These are phyloP conservation scores for Elasticomyces elasticus DNA, from an alignment of 495 filamentous ascomycete genomes.

Conservation along the genomic window DNA sequence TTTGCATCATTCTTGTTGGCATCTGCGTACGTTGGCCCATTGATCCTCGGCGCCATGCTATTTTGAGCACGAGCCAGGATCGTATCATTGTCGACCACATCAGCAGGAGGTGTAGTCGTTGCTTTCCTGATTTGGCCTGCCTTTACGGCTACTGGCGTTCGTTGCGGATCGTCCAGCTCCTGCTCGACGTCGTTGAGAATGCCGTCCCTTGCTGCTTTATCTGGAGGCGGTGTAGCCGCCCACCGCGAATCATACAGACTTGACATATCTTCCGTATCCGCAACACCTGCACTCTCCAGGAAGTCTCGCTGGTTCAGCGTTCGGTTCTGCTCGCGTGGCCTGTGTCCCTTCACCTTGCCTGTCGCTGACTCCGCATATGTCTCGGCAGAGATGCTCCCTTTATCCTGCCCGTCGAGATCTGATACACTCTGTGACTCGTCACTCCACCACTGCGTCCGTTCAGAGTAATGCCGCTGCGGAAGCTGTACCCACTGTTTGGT, in stretches of 20 bases:
- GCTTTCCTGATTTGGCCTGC: neutral
- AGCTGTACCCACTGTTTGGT: slow-evolving; percentile 30
- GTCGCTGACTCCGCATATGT: neutral
- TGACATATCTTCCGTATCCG: slow-evolving; percentile 10
- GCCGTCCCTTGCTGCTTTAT: neutral
- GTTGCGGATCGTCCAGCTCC: neutral
- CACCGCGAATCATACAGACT: slow-evolving; percentile 15
- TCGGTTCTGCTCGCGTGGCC: slow-evolving; percentile 25
- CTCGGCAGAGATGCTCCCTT: neutral
- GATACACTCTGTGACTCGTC: slow-evolving; percentile 24
- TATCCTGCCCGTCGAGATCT: neutral
- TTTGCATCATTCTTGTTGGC: neutral
- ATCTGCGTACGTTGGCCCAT: neutral
- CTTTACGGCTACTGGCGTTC: neutral
- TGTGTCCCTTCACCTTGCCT: slow-evolving; percentile 20
- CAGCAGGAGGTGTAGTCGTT: neutral
- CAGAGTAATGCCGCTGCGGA: slow-evolving; percentile 17
- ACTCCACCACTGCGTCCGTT: slow-evolving; percentile 25
- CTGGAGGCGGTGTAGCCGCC: slow-evolving; percentile 14
- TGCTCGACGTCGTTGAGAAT: neutral
- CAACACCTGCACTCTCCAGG: slow-evolving; percentile 26
- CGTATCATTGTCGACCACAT: neutral
- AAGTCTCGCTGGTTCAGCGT: slow-evolving; percentile 33
- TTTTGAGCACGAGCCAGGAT: neutral
- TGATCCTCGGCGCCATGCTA: neutral